These are phyloP conservation scores for Fusarium poae DNA, from an alignment of 2,329 filamentous ascomycete species.

Conservation along the genomic window DNA sequence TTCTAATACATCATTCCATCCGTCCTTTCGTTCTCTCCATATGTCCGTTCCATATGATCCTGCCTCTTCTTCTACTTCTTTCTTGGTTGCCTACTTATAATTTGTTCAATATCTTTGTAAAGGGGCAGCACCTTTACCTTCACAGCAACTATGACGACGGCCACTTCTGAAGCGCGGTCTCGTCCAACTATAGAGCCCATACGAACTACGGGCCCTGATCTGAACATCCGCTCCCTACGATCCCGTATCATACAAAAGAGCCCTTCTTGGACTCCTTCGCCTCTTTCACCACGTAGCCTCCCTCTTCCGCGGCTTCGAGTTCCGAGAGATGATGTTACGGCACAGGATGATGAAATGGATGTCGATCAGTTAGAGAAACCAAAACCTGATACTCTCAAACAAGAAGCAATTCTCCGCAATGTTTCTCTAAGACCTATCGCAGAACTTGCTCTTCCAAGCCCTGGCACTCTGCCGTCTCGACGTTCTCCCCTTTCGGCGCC, in stretches of 20 bases:
- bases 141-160: constrained; percentile 33
- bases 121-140: neutral
- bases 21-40: neutral
- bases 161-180: constrained; percentile 31
- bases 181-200: constrained; percentile 46
- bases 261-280: constrained; percentile 40
- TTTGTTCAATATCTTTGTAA: constrained; percentile 12
- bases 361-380: constrained; percentile 30
- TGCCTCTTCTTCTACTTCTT: neutral
- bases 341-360: constrained; percentile 35
- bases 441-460: constrained; percentile 26
- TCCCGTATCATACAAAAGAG: constrained; percentile 39
- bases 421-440: constrained; percentile 35
- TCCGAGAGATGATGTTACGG: constrained; percentile 31
- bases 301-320: constrained; percentile 38
- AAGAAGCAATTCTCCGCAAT: constrained; percentile 25
- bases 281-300: constrained; percentile 40
- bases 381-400: constrained; percentile 17
- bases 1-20: constrained; percentile 4
- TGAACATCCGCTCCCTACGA: constrained; percentile 25
- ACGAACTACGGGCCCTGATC: constrained; percentile 35
- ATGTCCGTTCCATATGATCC: neutral
- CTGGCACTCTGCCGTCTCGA: constrained; percentile 16
- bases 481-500: constrained; percentile 44
- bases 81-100: neutral